Evolutionary conservation across 345 rosid genomes (phyloP).

Genomic region (Sisymbrium altissimum): DNA sequence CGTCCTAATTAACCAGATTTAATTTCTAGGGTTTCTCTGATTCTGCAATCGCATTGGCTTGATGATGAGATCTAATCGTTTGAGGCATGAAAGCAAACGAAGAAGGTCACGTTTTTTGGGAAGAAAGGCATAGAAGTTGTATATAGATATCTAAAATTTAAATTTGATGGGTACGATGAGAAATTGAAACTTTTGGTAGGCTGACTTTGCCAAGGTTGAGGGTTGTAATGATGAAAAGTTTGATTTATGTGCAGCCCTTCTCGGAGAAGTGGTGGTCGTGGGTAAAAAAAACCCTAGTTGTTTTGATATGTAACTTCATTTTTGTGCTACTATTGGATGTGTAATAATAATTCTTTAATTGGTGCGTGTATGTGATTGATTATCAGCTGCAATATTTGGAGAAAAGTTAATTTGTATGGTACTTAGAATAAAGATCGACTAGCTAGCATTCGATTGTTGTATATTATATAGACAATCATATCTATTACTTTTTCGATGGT

Average conservation of each 20-base stretch:
- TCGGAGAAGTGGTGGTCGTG: slow-evolving; percentile 9
- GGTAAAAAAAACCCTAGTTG: slow-evolving; percentile 9
- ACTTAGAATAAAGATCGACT: slow-evolving; percentile 11
- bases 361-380: slow-evolving; percentile 5
- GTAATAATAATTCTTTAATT: slow-evolving; percentile 24
- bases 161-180: slow-evolving; percentile 9
- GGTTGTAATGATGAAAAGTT: slow-evolving; percentile 3
- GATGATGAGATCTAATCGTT: slow-evolving; percentile 9
- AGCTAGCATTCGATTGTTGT: neutral
- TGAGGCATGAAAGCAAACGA: slow-evolving; percentile 7
- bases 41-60: neutral
- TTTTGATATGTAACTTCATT: slow-evolving; percentile 26
- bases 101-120: neutral
- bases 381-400: neutral
- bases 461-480: neutral
- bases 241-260: slow-evolving; percentile 26
- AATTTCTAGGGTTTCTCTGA: slow-evolving; percentile 7
- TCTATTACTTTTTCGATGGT: neutral
- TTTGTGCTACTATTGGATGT: slow-evolving; percentile 4
- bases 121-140: neutral
- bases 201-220: slow-evolving; percentile 14
- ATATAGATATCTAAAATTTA: neutral
- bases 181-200: slow-evolving; percentile 8
- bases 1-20: neutral
- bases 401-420: slow-evolving; percentile 1